Evolutionary conservation across 2,329 filamentous ascomycete species (phyloP).

Genomic region (Aspergillus sergii): DNA sequence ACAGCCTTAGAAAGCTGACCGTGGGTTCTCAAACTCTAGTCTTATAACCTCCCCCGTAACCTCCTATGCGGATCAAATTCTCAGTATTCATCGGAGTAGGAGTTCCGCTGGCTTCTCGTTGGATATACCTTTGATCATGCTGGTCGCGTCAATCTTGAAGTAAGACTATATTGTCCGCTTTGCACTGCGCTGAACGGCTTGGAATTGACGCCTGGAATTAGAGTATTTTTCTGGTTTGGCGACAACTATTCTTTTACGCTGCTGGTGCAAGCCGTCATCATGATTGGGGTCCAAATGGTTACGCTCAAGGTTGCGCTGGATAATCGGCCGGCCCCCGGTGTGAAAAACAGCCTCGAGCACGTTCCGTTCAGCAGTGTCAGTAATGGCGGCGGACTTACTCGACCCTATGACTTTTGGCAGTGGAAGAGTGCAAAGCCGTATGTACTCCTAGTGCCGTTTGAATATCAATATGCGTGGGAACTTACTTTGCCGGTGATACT

Average conservation of each 20-base stretch:
- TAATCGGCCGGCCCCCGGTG: constrained; percentile 52
- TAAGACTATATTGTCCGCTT: constrained; percentile 29
- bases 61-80: constrained; percentile 68
- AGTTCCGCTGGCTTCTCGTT: constrained; percentile 66
- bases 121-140: constrained; percentile 69
- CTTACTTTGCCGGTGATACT: constrained; percentile 10
- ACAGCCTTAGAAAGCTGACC: constrained; percentile 14
- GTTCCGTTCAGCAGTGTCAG: constrained; percentile 40
- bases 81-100: constrained; percentile 62
- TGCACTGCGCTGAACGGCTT: neutral
- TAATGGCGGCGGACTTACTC: constrained; percentile 33
- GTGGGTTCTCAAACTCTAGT: constrained; percentile 35
- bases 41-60: constrained; percentile 65
- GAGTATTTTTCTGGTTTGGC: constrained; percentile 68
- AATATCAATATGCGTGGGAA: neutral
- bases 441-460: constrained; percentile 24
- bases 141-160: constrained; percentile 66
- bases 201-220: constrained; percentile 28
- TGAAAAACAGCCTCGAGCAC: constrained; percentile 44
- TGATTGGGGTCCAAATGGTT: constrained; percentile 60
- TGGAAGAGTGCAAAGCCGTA: constrained; percentile 59
- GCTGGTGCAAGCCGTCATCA: constrained; percentile 62
- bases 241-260: constrained; percentile 62
- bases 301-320: constrained; percentile 64
- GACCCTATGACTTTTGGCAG: constrained; percentile 67